These are phyloP conservation scores for Themeda triandra DNA, from an alignment of 176 grass and related monocot species.

Conservation along the genomic window DNA sequence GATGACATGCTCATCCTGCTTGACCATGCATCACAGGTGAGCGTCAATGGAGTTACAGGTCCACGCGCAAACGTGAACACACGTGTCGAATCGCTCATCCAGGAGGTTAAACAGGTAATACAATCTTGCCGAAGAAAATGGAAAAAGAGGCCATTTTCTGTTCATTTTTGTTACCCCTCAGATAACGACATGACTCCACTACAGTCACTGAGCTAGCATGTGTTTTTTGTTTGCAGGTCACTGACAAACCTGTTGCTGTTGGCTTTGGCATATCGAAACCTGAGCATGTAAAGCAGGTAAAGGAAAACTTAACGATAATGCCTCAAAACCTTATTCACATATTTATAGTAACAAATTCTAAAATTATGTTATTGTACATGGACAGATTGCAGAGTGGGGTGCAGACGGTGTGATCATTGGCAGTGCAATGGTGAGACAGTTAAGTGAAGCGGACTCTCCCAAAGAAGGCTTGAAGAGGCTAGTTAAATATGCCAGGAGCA, in stretches of 20 bases:
- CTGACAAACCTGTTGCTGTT: conserved; percentile 72
- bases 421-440: conserved; percentile 71
- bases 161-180: too few relatives aligned
- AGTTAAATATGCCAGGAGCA: conserved; percentile 41
- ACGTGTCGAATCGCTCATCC: conserved; percentile 54
- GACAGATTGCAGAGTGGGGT: conserved; percentile 72
- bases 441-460: conserved; percentile 61
- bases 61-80: conserved; percentile 49
- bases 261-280: conserved; percentile 88
- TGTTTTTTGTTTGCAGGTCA: conserved; percentile 29
- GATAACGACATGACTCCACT: neutral
- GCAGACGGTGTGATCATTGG: conserved; percentile 83
- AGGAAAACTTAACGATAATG: neutral
- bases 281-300: conserved; percentile 76
- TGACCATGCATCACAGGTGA: conserved; percentile 38
- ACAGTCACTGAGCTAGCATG: too few relatives aligned
- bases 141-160: too few relatives aligned
- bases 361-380: neutral
- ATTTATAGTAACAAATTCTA: neutral
- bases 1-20: neutral
- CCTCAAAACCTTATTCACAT: neutral
- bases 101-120: conserved; percentile 57
- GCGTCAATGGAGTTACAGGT: conserved; percentile 74
- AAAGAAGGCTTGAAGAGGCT: conserved; percentile 62
- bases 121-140: too few relatives aligned